These are phyloP conservation scores for Gyromitra esculenta DNA, from an alignment of 2,329 filamentous ascomycete species.

Conservation along the genomic window DNA sequence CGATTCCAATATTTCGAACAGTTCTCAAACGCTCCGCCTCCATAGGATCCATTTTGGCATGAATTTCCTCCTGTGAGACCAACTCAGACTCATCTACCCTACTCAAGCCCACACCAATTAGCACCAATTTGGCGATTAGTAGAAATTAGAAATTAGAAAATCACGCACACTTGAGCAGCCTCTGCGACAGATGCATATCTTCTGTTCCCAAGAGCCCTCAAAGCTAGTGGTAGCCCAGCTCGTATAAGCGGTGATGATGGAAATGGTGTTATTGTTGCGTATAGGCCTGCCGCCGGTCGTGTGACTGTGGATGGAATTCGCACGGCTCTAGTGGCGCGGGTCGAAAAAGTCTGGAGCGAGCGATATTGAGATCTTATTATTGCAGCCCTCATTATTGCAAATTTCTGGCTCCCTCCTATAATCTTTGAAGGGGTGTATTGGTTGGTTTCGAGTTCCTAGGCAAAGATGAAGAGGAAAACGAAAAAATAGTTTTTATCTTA, in stretches of 20 bases:
- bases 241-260: constrained; percentile 15
- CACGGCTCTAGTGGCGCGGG: constrained; percentile 14
- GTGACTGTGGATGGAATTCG: constrained; percentile 20
- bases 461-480: constrained; percentile 1
- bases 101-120: constrained; percentile 11
- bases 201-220: constrained; percentile 20
- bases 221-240: constrained; percentile 31
- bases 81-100: constrained; percentile 32
- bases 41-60: constrained; percentile 80
- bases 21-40: constrained; percentile 80
- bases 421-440: constrained; percentile 1
- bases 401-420: constrained; percentile 22
- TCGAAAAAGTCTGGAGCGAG: constrained; percentile 42
- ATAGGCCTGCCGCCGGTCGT: constrained; percentile 25
- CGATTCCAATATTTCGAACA: constrained; percentile 97
- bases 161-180: constrained; percentile 43
- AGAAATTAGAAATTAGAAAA: not conserved
- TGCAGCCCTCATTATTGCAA: constrained; percentile 44
- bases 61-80: constrained; percentile 72
- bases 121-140: not conserved
- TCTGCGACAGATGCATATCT: constrained; percentile 46
- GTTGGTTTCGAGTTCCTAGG: constrained; percentile 14
- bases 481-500: constrained; percentile 47
- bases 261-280: constrained; percentile 16
- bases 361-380: constrained; percentile 41